Conservation (phyloP, 108 stramenopile genomes). For the Bacterosira constricta region DNA sequence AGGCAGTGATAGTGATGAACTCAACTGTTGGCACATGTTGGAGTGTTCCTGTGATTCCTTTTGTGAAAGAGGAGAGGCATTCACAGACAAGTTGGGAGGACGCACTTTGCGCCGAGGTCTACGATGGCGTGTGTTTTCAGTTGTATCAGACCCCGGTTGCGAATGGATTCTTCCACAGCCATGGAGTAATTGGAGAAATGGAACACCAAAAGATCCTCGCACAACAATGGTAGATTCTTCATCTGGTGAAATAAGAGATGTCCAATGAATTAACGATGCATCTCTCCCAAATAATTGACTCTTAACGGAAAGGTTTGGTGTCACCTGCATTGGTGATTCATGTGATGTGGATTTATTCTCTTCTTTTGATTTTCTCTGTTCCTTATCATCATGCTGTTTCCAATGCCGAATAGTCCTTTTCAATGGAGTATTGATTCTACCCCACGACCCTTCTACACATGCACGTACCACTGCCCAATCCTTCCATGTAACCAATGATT, state of each 20-base stretch:
- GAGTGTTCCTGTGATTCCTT: conserved; percentile 34
- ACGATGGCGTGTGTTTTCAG: conserved; percentile 20
- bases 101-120: conserved; percentile 43
- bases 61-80: conserved; percentile 50
- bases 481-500: not conserved
- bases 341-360: not conserved
- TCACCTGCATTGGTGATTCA: not conserved
- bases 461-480: conserved; percentile 50
- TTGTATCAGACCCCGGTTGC: not conserved
- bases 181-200: conserved; percentile 58
- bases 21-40: conserved; percentile 40
- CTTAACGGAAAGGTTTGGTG: not conserved
- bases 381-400: not conserved
- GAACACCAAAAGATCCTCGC: conserved; percentile 72
- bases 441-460: conserved; percentile 49
- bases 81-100: conserved; percentile 16
- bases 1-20: conserved; percentile 67
- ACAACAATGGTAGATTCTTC: conserved; percentile 52
- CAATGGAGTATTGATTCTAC: conserved; percentile 35
- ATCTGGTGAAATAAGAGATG: conserved; percentile 14
- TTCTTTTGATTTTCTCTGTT: not conserved
- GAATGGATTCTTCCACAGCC: conserved; percentile 38
- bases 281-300: conserved; percentile 2
- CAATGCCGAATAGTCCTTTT: conserved; percentile 12
- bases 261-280: conserved; percentile 31